phyloP scores from a whole-genome alignment of 169 alveolate species.

The Amoebophrya sp. region DNA sequence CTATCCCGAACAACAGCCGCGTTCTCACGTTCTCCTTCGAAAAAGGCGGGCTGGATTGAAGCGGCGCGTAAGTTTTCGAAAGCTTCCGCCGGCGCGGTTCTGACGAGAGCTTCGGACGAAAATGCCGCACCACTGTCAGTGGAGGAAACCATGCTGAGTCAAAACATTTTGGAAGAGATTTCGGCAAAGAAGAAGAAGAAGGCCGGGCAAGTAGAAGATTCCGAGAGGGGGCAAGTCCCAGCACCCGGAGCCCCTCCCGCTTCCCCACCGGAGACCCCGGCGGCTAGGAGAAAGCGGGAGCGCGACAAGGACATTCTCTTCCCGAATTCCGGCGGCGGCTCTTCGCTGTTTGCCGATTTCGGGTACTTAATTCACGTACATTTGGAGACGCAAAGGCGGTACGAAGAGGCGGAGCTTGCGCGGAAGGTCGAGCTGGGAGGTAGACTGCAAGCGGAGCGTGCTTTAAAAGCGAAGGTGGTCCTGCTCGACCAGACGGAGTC shows the following conservation, averaged over 20 bases:
- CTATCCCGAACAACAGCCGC: too few species aligned
- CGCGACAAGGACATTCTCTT: not conserved
- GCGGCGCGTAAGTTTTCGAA: not conserved
- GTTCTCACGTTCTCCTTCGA: too few species aligned
- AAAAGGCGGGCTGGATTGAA: not conserved
- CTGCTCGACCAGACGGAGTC: not conserved
- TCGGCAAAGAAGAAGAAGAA: not conserved
- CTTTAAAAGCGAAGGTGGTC: not conserved
- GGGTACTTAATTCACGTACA: not conserved
- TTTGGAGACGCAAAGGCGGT: not conserved
- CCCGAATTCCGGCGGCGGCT: not conserved
- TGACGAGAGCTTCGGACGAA: not conserved
- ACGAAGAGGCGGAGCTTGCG: not conserved
- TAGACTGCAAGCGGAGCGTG: not conserved
- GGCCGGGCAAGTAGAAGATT: not conserved
- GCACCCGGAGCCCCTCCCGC: not conserved
- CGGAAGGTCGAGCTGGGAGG: not conserved
- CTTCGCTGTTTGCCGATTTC: not conserved
- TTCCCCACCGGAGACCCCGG: not conserved
- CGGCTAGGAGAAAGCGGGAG: not conserved
- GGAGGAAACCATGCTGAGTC: not conserved
- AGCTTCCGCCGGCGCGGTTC: not conserved
- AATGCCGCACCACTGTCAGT: not conserved
- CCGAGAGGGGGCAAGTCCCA: not conserved
- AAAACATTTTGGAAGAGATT: not conserved